Percentiles rank a stretch among this genome's conserved stretches.
Evolutionary conservation across 73 alveolate species (phyloP).

Genomic region (Tetrahymena malaccensis): DNA sequence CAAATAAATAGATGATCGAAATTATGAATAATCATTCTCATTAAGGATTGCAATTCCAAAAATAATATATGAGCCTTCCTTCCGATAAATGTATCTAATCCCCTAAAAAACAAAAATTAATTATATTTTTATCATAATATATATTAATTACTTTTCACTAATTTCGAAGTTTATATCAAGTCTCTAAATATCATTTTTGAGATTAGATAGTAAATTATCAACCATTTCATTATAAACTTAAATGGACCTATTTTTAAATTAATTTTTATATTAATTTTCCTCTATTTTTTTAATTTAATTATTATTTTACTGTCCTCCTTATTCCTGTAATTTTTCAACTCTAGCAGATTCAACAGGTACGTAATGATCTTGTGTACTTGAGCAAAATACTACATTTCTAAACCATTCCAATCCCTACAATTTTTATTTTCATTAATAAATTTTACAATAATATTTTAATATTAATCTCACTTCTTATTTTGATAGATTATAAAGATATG

Average conservation of each 20-base stretch:
- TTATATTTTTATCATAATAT: too few species aligned
- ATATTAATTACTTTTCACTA: neutral
- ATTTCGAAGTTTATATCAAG: neutral
- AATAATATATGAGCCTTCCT: slow-evolving; percentile 39
- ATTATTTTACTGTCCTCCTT: neutral
- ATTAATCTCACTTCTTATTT: slow-evolving; percentile 5
- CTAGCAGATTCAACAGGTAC: slow-evolving; percentile 93
- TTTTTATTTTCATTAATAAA: neutral
- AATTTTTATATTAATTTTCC: neutral
- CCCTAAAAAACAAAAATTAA: neutral
- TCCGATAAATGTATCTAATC: slow-evolving; percentile 33
- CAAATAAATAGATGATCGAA: slow-evolving; percentile 29
- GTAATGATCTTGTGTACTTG: slow-evolving; percentile 80
- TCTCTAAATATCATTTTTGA: neutral
- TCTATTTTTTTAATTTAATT: neutral
- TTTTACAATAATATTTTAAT: neutral
- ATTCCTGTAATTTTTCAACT: slow-evolving; percentile 41
- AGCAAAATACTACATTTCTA: slow-evolving; percentile 66
- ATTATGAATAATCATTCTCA: slow-evolving; percentile 20
- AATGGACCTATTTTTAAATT: neutral
- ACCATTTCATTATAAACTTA: neutral
- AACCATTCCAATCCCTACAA: slow-evolving; percentile 71
- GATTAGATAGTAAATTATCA: neutral
- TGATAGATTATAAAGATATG: slow-evolving; percentile 74
- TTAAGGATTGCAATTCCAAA: slow-evolving; percentile 21